Percentiles rank a stretch among this genome's conserved stretches.
Conservation (phyloP, 495 filamentous ascomycete species). For the Jackrogersella minutella region DNA sequence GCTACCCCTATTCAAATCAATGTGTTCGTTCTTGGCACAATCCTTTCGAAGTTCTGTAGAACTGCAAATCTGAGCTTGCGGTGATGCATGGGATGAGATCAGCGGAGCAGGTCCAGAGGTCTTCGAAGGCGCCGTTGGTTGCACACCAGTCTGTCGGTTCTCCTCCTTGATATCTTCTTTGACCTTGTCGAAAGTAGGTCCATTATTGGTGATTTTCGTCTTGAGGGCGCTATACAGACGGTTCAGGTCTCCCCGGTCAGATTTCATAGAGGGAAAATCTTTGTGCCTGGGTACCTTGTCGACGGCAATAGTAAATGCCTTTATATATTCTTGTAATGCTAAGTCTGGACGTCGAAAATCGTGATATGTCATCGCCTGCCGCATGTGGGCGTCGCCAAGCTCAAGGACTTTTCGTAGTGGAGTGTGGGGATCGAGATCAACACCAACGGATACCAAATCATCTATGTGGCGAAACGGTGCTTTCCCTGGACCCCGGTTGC, state of each 20-base stretch:
- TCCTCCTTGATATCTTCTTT: constrained; percentile 74
- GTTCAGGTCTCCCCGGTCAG: constrained; percentile 53
- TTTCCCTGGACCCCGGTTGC: constrained; percentile 36
- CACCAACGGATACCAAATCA: constrained; percentile 65
- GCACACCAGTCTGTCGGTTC: constrained; percentile 64
- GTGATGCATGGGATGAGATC: constrained; percentile 7
- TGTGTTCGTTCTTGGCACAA: not conserved
- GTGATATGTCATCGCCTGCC: constrained; percentile 59
- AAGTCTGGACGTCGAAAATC: constrained; percentile 62
- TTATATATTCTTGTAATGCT: constrained; percentile 74
- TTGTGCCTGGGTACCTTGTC: constrained; percentile 76
- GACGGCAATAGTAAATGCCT: constrained; percentile 77
- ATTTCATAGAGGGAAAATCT: constrained; percentile 64
- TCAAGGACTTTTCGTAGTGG: constrained; percentile 60
- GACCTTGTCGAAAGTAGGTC: constrained; percentile 60
- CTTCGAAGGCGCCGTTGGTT: constrained; percentile 38
- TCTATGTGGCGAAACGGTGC: constrained; percentile 73
- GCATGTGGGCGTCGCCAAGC: constrained; percentile 57
- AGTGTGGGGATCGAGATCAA: constrained; percentile 53
- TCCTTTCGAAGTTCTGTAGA: constrained; percentile 6
- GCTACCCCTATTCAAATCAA: not conserved
- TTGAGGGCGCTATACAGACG: constrained; percentile 59
- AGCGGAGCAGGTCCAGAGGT: not conserved
- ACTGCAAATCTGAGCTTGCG: constrained; percentile 12
- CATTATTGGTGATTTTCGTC: constrained; percentile 56